A percentile compares a stretch with the other conserved stretches of the same genome.
Evolutionary conservation across 768 basidiomycete genomes (phyloP).

Genomic region (Dacryopinax primogenitus): DNA sequence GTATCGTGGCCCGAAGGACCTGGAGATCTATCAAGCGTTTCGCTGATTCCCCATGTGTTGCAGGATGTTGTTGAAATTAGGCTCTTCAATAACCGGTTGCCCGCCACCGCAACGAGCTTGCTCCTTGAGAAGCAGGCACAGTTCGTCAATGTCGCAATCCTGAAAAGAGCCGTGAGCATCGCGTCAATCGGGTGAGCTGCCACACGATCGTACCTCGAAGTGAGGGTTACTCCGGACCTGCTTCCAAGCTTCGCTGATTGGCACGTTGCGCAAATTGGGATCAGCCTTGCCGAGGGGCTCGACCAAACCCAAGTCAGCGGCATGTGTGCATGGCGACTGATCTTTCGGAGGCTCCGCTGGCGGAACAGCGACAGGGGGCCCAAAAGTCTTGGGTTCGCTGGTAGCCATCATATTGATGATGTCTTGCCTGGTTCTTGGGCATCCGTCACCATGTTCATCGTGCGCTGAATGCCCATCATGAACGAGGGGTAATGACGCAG

Average conservation of each 20-base stretch:
- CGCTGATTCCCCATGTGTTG: slow-evolving; percentile 26
- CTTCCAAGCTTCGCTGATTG: slow-evolving; percentile 67
- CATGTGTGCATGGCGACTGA: slow-evolving; percentile 25
- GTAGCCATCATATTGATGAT: slow-evolving; percentile 37
- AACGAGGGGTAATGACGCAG: slow-evolving; percentile 33
- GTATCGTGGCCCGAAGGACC: background rate
- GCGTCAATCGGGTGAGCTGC: background rate
- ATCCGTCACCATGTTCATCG: slow-evolving; percentile 22
- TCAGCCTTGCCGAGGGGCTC: slow-evolving; percentile 43
- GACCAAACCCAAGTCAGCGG: slow-evolving; percentile 49
- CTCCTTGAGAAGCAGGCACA: slow-evolving; percentile 64
- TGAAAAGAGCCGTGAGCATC: slow-evolving; percentile 23
- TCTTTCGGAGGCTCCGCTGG: slow-evolving; percentile 9
- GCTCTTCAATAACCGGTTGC: slow-evolving; percentile 59
- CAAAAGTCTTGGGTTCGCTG: slow-evolving; percentile 25
- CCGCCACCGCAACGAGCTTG: slow-evolving; percentile 78
- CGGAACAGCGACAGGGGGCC: slow-evolving; percentile 37
- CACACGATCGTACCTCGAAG: slow-evolving; percentile 46
- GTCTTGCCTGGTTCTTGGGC: slow-evolving; percentile 47
- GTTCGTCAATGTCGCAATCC: slow-evolving; percentile 65
- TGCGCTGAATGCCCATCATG: slow-evolving; percentile 17
- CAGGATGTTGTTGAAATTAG: slow-evolving; percentile 34
- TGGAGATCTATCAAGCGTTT: background rate
- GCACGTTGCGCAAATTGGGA: slow-evolving; percentile 37
- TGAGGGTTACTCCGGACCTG: slow-evolving; percentile 60